Evolutionary conservation across 169 alveolate species (phyloP).

Genomic region (Plasmodium vivax): DNA sequence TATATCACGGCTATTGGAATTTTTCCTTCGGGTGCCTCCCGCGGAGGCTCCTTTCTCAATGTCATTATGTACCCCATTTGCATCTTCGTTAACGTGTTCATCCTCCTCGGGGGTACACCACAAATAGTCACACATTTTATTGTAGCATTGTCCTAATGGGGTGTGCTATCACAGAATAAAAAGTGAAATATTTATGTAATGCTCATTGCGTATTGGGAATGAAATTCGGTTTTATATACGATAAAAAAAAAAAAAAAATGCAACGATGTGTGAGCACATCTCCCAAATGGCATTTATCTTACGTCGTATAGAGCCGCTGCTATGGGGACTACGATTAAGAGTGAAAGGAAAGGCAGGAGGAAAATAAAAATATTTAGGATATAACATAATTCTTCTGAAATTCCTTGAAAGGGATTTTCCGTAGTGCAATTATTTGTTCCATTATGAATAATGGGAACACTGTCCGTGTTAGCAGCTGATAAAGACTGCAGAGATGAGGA

Average conservation of each 20-base stretch:
- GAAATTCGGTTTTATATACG: background rate
- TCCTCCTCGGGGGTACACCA: background rate
- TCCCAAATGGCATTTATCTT: background rate
- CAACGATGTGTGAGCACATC: background rate
- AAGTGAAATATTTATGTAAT: background rate
- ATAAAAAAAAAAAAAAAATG: background rate
- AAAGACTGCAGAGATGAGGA: background rate
- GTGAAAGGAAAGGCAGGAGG: background rate
- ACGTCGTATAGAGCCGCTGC: background rate
- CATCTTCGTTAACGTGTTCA: background rate
- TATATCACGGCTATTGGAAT: background rate
- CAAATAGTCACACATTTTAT: background rate
- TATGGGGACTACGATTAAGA: background rate
- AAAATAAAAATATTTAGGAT: background rate
- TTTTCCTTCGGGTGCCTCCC: background rate
- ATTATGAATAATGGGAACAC: background rate
- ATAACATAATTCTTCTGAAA: background rate
- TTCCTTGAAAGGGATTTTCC: background rate
- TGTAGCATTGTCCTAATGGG: background rate
- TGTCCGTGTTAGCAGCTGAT: background rate
- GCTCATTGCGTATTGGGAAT: background rate
- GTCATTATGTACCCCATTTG: background rate
- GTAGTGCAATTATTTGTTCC: background rate
- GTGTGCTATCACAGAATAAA: background rate
- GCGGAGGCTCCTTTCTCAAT: background rate